Evolutionary conservation across 2,329 filamentous ascomycete genomes (phyloP).

Genomic region (Emmonsia crescens): DNA sequence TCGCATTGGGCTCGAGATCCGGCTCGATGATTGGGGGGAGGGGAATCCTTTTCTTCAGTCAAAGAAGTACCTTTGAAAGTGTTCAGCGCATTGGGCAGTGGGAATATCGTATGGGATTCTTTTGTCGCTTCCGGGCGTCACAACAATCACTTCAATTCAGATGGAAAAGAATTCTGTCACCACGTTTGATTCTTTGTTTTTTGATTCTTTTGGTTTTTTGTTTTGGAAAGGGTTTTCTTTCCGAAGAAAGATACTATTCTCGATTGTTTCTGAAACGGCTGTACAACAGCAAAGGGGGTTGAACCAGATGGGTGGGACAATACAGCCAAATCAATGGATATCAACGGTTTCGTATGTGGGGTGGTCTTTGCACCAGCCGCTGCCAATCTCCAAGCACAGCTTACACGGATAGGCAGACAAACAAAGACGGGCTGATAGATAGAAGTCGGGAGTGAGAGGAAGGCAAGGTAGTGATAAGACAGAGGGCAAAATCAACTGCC

Average conservation of each 20-base stretch:
- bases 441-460: background rate
- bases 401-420: background rate
- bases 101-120: background rate
- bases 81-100: background rate
- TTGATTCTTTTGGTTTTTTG: background rate
- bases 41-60: background rate
- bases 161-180: background rate
- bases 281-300: background rate
- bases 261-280: background rate
- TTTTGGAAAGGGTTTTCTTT: background rate
- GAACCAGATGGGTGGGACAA: background rate
- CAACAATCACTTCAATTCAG: background rate
- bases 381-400: background rate
- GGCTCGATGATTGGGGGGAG: background rate
- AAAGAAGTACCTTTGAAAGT: background rate
- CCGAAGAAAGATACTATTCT: background rate
- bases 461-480: background rate
- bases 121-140: background rate
- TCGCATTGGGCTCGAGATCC: background rate
- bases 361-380: background rate
- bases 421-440: background rate
- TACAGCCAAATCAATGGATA: background rate
- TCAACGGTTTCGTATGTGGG: background rate
- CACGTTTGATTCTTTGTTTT: background rate
- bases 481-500: background rate